Percentiles rank a stretch among this genome's conserved stretches.
Conservation (phyloP, 176 grass and related monocot species). For the Calamus simplicifolius region DNA sequence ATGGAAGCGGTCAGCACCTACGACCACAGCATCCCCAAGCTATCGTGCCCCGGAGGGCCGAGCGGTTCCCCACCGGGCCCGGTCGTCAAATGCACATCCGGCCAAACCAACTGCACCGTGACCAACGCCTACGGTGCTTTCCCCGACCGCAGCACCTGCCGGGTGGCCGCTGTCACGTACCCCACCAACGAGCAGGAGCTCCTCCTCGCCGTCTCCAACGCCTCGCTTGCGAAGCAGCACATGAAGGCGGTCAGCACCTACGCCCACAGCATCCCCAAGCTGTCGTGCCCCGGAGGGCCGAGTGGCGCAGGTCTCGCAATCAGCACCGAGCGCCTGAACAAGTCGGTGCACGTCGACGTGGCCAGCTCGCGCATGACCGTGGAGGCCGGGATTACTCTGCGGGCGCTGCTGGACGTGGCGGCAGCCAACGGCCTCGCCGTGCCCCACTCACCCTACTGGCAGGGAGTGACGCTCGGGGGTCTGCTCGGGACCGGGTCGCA, state of each 20-base stretch:
- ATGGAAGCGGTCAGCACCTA: too few relatives aligned
- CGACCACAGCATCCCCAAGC: too few relatives aligned
- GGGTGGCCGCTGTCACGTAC: constrained; percentile 21
- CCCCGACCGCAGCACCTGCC: constrained; percentile 49
- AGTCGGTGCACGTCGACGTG: constrained; percentile 22
- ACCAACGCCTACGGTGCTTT: constrained; percentile 55
- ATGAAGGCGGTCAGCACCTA: constrained; percentile 45
- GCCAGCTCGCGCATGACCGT: too few relatives aligned
- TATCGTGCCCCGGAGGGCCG: too few relatives aligned
- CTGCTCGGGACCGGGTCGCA: too few relatives aligned
- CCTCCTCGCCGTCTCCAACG: constrained; percentile 22
- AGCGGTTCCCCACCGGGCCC: too few relatives aligned
- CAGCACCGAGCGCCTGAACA: constrained; percentile 29
- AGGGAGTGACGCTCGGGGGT: too few relatives aligned
- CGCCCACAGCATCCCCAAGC: constrained; percentile 58
- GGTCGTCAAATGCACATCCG: too few relatives aligned
- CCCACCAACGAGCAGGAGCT: constrained; percentile 45
- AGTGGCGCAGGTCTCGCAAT: constrained; percentile 20
- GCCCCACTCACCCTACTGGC: too few relatives aligned
- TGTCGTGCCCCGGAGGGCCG: constrained; percentile 38
- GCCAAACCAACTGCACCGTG: constrained; percentile 32
- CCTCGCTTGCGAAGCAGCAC: constrained; percentile 10
- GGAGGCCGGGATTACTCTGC: too few relatives aligned
- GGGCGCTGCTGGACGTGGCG: too few relatives aligned
- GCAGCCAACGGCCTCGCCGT: too few relatives aligned